Evolutionary conservation across 495 filamentous ascomycete genomes (phyloP).

Genomic region (Aspergillus cavernicola): DNA sequence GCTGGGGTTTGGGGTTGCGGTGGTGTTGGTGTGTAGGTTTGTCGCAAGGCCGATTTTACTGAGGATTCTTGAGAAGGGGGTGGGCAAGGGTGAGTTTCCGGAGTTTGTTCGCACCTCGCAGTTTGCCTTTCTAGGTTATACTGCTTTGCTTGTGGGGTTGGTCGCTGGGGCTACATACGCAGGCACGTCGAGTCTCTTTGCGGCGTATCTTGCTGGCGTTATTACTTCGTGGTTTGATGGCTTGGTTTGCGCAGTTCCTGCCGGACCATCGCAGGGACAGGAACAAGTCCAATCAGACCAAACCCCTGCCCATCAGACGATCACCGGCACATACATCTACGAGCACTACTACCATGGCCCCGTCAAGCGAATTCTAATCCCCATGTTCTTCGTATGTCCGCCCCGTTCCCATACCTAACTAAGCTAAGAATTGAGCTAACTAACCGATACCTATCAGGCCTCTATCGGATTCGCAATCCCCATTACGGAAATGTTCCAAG

Average conservation of each 20-base stretch:
- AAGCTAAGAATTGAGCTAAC: neutral
- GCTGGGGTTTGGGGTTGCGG: constrained; percentile 48
- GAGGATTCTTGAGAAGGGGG: neutral
- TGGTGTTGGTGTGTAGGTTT: constrained; percentile 45
- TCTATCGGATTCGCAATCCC: constrained; percentile 80
- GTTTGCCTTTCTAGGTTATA: constrained; percentile 40
- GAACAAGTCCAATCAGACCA: neutral
- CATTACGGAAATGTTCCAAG: constrained; percentile 63
- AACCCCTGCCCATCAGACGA: neutral
- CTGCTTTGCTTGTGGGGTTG: constrained; percentile 46
- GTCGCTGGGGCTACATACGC: constrained; percentile 58
- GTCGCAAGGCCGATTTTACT: constrained; percentile 36
- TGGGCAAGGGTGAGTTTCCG: constrained; percentile 16
- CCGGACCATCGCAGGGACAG: no score
- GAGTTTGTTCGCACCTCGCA: constrained; percentile 15
- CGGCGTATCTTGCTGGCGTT: constrained; percentile 65
- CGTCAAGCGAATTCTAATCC: constrained; percentile 55
- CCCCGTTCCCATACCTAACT: neutral
- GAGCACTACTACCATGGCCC: constrained; percentile 51
- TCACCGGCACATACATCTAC: constrained; percentile 44
- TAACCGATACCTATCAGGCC: constrained; percentile 38
- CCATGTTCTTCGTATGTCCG: constrained; percentile 69
- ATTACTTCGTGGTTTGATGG: constrained; percentile 53
- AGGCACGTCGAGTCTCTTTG: constrained; percentile 66
- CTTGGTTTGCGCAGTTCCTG: neutral